Conservation (phyloP, 495 filamentous ascomycete species). For the Talaromyces thailandensis region DNA sequence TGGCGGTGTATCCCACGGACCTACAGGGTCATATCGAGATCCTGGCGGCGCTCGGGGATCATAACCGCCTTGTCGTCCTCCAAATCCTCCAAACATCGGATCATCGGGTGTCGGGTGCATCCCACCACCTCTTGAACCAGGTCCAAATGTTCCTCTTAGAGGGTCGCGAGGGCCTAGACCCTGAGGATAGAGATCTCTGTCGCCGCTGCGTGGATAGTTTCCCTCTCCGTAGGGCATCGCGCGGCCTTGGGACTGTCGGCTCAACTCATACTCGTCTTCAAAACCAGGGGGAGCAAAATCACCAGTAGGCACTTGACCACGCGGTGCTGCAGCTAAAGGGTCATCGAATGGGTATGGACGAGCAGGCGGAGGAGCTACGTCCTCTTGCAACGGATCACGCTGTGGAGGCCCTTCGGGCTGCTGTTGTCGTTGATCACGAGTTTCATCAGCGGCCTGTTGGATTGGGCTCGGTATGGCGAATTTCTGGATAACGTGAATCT, state of each 20-base stretch:
- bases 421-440: conserved; percentile 16
- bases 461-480: conserved; percentile 57
- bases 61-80: conserved; percentile 33
- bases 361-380: conserved; percentile 45
- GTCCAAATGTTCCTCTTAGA: conserved; percentile 53
- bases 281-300: conserved; percentile 85
- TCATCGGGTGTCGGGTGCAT: conserved; percentile 98
- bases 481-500: conserved; percentile 70
- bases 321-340: conserved; percentile 53
- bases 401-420: conserved; percentile 24
- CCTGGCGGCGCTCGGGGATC: conserved; percentile 44
- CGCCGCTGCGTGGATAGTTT: conserved; percentile 59
- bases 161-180: conserved; percentile 84
- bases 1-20: conserved; percentile 57
- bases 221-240: conserved; percentile 38
- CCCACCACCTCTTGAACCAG: conserved; percentile 50
- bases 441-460: conserved; percentile 68
- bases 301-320: conserved; percentile 58
- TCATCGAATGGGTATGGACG: conserved; percentile 60
- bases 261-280: conserved; percentile 87
- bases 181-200: conserved; percentile 78
- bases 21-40: conserved; percentile 71
- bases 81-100: conserved; percentile 66
- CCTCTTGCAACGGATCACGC: conserved; percentile 44
- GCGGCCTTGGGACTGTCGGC: conserved; percentile 51